Evolutionary conservation across 1,139 yeast genomes (phyloP).

Genomic region (Candida tetrigidarum): DNA sequence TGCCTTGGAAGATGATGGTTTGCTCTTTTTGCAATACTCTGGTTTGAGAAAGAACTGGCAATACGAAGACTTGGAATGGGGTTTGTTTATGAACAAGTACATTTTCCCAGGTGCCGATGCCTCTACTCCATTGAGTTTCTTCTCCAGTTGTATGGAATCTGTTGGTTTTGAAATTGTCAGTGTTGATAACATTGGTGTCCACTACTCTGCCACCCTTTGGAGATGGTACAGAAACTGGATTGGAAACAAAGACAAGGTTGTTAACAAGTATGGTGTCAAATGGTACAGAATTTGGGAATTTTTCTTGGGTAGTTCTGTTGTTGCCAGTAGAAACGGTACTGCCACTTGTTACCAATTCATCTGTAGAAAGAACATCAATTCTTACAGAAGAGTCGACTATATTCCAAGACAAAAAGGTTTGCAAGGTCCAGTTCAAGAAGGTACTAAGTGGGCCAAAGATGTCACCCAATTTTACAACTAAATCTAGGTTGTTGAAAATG

Average conservation of each 20-base stretch:
- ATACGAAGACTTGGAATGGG: conserved; percentile 94
- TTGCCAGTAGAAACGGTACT: conserved; percentile 90
- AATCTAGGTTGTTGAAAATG: not conserved
- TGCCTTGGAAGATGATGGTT: conserved; percentile 90
- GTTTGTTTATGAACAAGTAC: conserved; percentile 94
- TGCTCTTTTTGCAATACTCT: conserved; percentile 86
- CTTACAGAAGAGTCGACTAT: conserved; percentile 83
- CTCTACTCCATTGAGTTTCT: conserved; percentile 89
- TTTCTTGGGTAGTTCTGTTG: conserved; percentile 81
- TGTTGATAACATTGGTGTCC: conserved; percentile 89
- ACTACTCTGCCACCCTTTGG: conserved; percentile 91
- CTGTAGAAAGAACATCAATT: conserved; percentile 85
- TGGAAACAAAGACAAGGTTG: conserved; percentile 76
- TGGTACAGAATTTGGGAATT: conserved; percentile 97
- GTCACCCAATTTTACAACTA: conserved; percentile 14
- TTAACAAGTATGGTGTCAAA: conserved; percentile 81
- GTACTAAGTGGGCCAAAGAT: conserved; percentile 46
- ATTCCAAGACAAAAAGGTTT: conserved; percentile 80
- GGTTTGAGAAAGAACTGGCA: conserved; percentile 95
- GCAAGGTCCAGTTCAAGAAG: conserved; percentile 61
- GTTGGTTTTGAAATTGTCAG: conserved; percentile 87
- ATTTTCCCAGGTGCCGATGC: conserved; percentile 99
- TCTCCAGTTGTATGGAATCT: conserved; percentile 74
- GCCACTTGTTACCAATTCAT: conserved; percentile 93
- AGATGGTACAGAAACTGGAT: conserved; percentile 97